phyloP scores from a whole-genome alignment of 2,329 filamentous ascomycete species.

The Scedosporium boydii region DNA sequence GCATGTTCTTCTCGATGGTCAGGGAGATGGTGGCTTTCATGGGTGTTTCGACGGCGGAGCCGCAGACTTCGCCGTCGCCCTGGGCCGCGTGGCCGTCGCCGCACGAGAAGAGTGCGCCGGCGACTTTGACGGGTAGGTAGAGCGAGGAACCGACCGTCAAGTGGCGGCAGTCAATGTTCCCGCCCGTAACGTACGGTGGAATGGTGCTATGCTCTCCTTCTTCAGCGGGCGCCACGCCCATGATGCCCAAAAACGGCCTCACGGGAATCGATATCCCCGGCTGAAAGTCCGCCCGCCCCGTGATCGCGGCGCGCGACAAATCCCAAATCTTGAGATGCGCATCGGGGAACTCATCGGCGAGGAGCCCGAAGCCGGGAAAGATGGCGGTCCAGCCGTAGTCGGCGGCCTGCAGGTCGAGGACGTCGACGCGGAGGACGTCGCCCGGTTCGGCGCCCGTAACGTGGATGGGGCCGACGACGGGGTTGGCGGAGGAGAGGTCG shows the following conservation, averaged over 20 bases:
- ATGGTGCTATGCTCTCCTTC: slow-evolving; percentile 37
- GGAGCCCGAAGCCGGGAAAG: slow-evolving; percentile 38
- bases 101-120: slow-evolving; percentile 42
- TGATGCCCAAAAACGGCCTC: slow-evolving; percentile 41
- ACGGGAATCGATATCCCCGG: slow-evolving; percentile 37
- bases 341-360: slow-evolving; percentile 36
- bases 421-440: slow-evolving; percentile 40
- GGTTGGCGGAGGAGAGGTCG: slow-evolving; percentile 31
- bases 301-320: slow-evolving; percentile 16
- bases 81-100: slow-evolving; percentile 46
- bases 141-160: slow-evolving; percentile 34
- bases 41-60: slow-evolving; percentile 46
- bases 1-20: slow-evolving; percentile 33
- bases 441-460: slow-evolving; percentile 38
- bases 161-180: slow-evolving; percentile 46
- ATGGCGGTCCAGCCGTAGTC: slow-evolving; percentile 45
- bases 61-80: slow-evolving; percentile 45
- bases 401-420: slow-evolving; percentile 33
- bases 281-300: slow-evolving; percentile 30
- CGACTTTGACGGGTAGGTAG: slow-evolving; percentile 37
- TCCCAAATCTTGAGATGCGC: slow-evolving; percentile 39
- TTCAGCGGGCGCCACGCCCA: slow-evolving; percentile 37
- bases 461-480: slow-evolving; percentile 40
- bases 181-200: slow-evolving; percentile 39
- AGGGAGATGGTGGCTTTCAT: slow-evolving; percentile 39